Evolutionary conservation across 768 basidiomycete genomes (phyloP), one percentile per base, ranked within the genome.

Genomic region (Hemileccinum impolitum): DNA sequence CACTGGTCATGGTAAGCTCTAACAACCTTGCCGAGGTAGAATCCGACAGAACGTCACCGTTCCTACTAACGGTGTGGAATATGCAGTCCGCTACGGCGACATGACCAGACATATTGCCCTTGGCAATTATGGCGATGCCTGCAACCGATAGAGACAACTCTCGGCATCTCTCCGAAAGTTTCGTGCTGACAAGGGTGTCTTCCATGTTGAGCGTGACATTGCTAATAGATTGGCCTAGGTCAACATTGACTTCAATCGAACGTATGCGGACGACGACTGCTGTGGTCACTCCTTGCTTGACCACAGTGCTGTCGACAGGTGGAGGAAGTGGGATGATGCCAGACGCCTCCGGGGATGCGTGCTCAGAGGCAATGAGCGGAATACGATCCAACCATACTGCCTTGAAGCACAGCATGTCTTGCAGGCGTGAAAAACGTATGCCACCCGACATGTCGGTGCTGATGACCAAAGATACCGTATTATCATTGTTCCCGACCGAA

Each of bases 401-500:
- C 66, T 94, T 94, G 78, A 95, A 92, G 66, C 90, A 94, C 17
- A 97, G 75, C 45, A 94, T 83, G 62, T 96, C 94, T 67, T 94
- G 93, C 25, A 96, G 69, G 12, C 93, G 82, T 4, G 90, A 89
- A 60, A 97, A 86, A 18, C 85, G 81, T 35, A 94, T 77, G 6
- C 76, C 83, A 0, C 87, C 90, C 4, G 84, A 73, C 46, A 97
- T 79, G 62, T 91, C 87, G 0, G 93, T 94, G 62, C 92, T 90
- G n/a, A 94, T 62, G 7, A 88, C 77, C 35, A 90, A 66, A 0
- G 91, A 92, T 6, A 95, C 66, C 3, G 76, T 81, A 52, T 73
- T 82, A 43, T 75, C 67, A 3, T 69, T 55, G 10, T 64, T 57
- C 23, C 72, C 68, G 7, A 48, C 48, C 2, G 59, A 64, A 8